Percentiles rank a stretch among this genome's conserved stretches.
Conservation (phyloP, 768 basidiomycete species). For the Serendipita sp. region DNA sequence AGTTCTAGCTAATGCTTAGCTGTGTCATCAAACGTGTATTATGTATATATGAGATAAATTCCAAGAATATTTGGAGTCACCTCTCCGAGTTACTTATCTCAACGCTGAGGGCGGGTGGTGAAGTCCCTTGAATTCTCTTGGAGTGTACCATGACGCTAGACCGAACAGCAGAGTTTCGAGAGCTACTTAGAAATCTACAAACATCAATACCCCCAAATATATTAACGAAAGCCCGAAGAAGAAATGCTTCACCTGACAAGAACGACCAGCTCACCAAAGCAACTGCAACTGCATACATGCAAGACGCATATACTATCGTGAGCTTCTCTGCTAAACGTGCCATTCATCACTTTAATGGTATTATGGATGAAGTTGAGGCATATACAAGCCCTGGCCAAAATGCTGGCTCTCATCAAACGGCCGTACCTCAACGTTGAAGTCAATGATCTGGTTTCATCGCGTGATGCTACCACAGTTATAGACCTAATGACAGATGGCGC, state of each 20-base stretch:
- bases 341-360: background rate
- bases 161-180: conserved; percentile 47
- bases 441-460: conserved; percentile 32
- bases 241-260: conserved; percentile 23
- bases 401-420: conserved; percentile 61
- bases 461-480: conserved; percentile 35
- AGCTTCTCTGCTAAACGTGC: conserved; percentile 18
- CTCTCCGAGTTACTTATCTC: too few relatives aligned
- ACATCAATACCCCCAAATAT: conserved; percentile 16
- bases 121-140: background rate
- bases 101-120: too few relatives aligned
- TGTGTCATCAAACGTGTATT: too few relatives aligned
- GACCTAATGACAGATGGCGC: conserved; percentile 31
- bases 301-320: conserved; percentile 62
- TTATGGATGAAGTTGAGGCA: conserved; percentile 42
- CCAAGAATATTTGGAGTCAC: too few relatives aligned
- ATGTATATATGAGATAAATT: too few relatives aligned
- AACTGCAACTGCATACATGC: conserved; percentile 45
- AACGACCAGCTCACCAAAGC: conserved; percentile 21
- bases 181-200: conserved; percentile 33
- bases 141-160: conserved; percentile 17
- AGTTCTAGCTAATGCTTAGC: too few relatives aligned
- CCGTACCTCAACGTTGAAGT: conserved; percentile 76
- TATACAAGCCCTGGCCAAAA: conserved; percentile 48
- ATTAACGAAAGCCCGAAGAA: conserved; percentile 4